These are phyloP conservation scores for Euphorbia corollata DNA, from an alignment of 441 rosid species.

Conservation along the genomic window DNA sequence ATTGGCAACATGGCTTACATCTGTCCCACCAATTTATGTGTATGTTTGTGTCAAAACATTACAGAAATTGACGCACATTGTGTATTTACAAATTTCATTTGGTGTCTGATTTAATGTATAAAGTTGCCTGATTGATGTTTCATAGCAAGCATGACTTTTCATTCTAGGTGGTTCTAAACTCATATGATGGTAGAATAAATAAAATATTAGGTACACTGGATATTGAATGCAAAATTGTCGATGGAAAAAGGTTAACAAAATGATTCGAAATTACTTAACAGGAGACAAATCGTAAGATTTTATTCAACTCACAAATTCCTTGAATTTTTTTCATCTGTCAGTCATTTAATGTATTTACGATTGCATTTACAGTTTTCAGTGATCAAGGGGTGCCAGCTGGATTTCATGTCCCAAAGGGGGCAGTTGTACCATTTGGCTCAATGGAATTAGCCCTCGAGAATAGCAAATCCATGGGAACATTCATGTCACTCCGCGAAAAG, in stretches of 20 bases:
- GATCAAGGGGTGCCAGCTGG: slow-evolving; percentile 82
- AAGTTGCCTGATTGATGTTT: background rate
- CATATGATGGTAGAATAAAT: too few species aligned
- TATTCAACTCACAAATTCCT: background rate
- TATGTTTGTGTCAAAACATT: background rate
- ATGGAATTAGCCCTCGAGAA: slow-evolving; percentile 74
- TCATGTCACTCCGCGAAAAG: slow-evolving; percentile 47
- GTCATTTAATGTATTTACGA: background rate
- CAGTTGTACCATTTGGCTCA: slow-evolving; percentile 79
- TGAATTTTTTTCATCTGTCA: background rate
- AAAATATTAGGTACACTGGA: background rate
- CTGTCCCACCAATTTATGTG: background rate
- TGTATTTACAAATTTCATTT: background rate
- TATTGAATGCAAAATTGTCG: background rate
- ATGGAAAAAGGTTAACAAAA: background rate
- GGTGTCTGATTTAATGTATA: background rate
- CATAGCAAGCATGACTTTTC: background rate
- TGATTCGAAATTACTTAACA: background rate
- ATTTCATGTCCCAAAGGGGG: slow-evolving; percentile 71
- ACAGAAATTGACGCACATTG: background rate
- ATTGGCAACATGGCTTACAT: background rate
- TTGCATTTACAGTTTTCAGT: slow-evolving; percentile 47
- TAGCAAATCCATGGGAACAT: slow-evolving; percentile 40
- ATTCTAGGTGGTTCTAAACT: background rate
- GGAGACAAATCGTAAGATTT: background rate